Evolutionary conservation across 2,329 filamentous ascomycete species (phyloP), one percentile per base, ranked within the genome.

Genomic region (Conoideocrella luteorostrata): DNA sequence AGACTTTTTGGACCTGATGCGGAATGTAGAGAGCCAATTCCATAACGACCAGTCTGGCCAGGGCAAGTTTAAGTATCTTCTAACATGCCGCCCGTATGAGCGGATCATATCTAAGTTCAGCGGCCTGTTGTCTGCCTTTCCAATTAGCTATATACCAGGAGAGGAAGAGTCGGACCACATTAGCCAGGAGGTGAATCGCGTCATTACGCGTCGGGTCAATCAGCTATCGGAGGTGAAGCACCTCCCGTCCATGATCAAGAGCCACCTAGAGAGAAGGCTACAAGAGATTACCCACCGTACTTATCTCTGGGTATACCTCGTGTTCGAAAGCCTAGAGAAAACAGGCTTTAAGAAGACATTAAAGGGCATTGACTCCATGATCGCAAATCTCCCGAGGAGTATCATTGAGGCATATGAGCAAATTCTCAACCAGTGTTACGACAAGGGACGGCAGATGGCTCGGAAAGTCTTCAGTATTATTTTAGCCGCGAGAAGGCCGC

Each of bases 141-240:
- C 59, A 7, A 47, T 52, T 21, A 59, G 67, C 37, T 59, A 43
- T 10, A 61, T 69, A 44, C 54, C 52, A 22, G 66, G 63, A 24
- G 65, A 68, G 20, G 55, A 62, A 17, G 50, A 66, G 7, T 64
- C 59, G 3, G 57, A 62, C n/a, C n/a, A n/a, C n/a, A 69, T 68
- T 17, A 56, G 56, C 22, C 33, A 54, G 21, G 66, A 69, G 41
- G 55, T 69, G 1, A 58, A 64, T 42, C 48, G 30, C 15, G 62
- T 69, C 5, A 63, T 69, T 20, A 43, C 37, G 15, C 15, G 55
- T 26, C 51, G 56, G 28, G 45, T 65, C 11, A 44, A 58, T 1
- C 43, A 45, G 10, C 39, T 58, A 3, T 43, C 47, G 0, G 35
- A 37, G 2, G 30, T 48, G 32, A 47, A 61, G 17, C 18, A 36